Base-by-base conservation (phyloP, 148 eudicot genomes). In the Gaultheria prostrata region DNA sequence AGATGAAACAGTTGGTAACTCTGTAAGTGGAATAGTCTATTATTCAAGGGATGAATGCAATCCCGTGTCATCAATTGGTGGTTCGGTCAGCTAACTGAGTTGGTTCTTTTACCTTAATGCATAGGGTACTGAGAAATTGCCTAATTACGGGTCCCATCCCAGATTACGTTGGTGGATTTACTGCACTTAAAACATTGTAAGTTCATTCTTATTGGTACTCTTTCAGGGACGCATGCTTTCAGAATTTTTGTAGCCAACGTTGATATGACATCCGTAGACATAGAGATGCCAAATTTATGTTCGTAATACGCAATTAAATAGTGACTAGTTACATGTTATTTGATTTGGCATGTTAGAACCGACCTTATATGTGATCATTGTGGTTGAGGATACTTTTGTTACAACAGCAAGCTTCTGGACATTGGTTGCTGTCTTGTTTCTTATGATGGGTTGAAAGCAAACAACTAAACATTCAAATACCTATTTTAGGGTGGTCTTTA, bases 121-220 rank as follows among this genome's bases (percentile, higher is more conserved):
- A 84, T 89, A 95, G 98, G 91, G 73, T 88, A 76, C 86, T 94
- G 86, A 88, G 94, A 83, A 95, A 95, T 80, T 95, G 98, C 90
- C 91, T 87, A 59, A 88, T 95, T 77, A 80, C 77, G 74, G 98
- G 89, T 11, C 46, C 74, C 43, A 88, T 95, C 77, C 95, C 95
- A 0, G 87, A 76, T 30, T 89, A 85, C 84, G 78, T 95, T 57
- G 93, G 90, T 83, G 77, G 57, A 49, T 72, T 91, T 63, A 1
- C 53, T 12, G 15, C 20, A 1, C 70, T 95, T 72, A 90, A 80
- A 78, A 74, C 39, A 12, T 3, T 78, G 80, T 78, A 78, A 73
- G 54, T 56, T 53, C 63, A 10, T 50, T 76, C 45, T 45, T 21
- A 20, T n/a, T 21, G 45, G 20, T 75, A 50, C 56, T 63, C 2